Percentiles rank a stretch among this genome's conserved stretches.
Conservation (phyloP, 2,329 filamentous ascomycete genomes). For the Colletotrichum ledebouriae region DNA sequence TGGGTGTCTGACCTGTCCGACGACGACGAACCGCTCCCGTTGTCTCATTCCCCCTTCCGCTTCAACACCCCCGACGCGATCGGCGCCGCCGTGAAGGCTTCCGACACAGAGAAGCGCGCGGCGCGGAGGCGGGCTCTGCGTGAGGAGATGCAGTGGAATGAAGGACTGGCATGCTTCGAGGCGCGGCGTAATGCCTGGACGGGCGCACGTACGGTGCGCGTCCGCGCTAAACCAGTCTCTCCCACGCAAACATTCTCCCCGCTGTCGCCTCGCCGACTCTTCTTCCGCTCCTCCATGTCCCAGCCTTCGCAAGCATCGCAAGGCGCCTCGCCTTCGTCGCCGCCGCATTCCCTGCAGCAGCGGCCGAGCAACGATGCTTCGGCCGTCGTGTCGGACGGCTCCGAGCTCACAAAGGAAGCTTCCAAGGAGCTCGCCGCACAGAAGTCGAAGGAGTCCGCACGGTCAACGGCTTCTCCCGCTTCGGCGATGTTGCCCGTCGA, state of each 20-base stretch:
- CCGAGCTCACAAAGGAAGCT: slow-evolving; percentile 56
- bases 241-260: slow-evolving; percentile 58
- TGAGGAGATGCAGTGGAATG: slow-evolving; percentile 82
- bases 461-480: slow-evolving; percentile 45
- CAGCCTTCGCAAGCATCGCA: slow-evolving; percentile 53
- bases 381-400: slow-evolving; percentile 57
- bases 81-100: slow-evolving; percentile 56
- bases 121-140: slow-evolving; percentile 69
- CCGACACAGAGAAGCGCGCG: slow-evolving; percentile 64
- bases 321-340: slow-evolving; percentile 44
- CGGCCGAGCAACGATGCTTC: slow-evolving; percentile 50
- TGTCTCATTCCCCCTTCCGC: slow-evolving; percentile 61
- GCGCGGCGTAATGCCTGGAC: slow-evolving; percentile 88
- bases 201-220: slow-evolving; percentile 73
- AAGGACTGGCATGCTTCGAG: slow-evolving; percentile 84
- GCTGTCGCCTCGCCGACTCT: slow-evolving; percentile 63
- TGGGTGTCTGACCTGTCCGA: slow-evolving; percentile 71
- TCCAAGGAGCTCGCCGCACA: slow-evolving; percentile 51
- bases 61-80: slow-evolving; percentile 65
- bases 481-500: slow-evolving; percentile 63
- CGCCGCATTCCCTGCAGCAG: slow-evolving; percentile 38
- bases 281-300: slow-evolving; percentile 62
- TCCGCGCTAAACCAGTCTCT: slow-evolving; percentile 62
- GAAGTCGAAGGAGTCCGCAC: slow-evolving; percentile 52
- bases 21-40: slow-evolving; percentile 56